Evolutionary conservation across 805 yeast genomes (phyloP).

Genomic region (Kuraishia hungarica): DNA sequence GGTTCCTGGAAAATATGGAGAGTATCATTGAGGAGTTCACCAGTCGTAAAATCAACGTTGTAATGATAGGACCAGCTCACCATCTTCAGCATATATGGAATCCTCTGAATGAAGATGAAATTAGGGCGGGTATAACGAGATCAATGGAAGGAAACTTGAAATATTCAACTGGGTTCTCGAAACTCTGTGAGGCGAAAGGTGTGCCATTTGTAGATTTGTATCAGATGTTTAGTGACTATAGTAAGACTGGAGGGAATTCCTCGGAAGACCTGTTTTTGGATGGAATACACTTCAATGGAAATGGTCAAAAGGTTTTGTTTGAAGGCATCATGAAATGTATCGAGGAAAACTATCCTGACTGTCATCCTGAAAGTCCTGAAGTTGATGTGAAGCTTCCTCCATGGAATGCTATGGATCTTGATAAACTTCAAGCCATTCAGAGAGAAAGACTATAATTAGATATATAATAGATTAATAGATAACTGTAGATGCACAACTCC

Average conservation of each 20-base stretch:
- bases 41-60: constrained; percentile 35
- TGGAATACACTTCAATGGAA: constrained; percentile 36
- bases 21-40: constrained; percentile 31
- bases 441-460: background rate
- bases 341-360: constrained; percentile 24
- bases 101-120: constrained; percentile 21
- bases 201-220: constrained; percentile 56
- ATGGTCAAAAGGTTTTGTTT: constrained; percentile 29
- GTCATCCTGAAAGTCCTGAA: constrained; percentile 9
- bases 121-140: constrained; percentile 33
- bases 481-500: too few species aligned
- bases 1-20: constrained; percentile 39
- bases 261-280: constrained; percentile 23
- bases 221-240: constrained; percentile 26
- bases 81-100: constrained; percentile 40
- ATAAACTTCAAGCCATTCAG: constrained; percentile 2
- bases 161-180: constrained; percentile 43
- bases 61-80: constrained; percentile 57
- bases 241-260: constrained; percentile 19
- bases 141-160: constrained; percentile 31
- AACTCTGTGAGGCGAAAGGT: constrained; percentile 33
- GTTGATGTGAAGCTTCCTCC: constrained; percentile 12
- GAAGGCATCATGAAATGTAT: constrained; percentile 24
- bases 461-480: background rate
- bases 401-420: constrained; percentile 11